These are phyloP conservation scores for Euphorbia schlechtendalii DNA, from an alignment of 441 rosid species.

Conservation along the genomic window DNA sequence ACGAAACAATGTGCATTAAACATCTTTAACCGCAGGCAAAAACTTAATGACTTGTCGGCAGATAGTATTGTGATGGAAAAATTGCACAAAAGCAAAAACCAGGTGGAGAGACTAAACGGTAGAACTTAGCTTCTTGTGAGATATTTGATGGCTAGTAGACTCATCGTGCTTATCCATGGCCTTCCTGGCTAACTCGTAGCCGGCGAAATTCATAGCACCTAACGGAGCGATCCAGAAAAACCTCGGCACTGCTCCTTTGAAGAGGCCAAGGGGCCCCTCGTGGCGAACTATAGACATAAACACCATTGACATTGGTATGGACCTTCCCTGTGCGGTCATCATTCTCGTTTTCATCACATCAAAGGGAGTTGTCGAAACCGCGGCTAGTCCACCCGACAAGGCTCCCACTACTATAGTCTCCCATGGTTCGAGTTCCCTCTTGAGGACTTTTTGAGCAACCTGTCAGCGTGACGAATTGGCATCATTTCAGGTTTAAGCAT, in stretches of 20 bases:
- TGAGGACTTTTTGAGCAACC: constrained; percentile 61
- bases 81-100: constrained; percentile 21
- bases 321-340: constrained; percentile 88
- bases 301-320: constrained; percentile 71
- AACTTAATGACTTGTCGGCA: constrained; percentile 32
- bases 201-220: constrained; percentile 99
- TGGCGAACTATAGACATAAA: constrained; percentile 62
- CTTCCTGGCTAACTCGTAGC: constrained; percentile 86
- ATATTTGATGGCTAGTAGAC: constrained; percentile 19
- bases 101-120: constrained; percentile 22
- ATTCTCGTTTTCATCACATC: constrained; percentile 98
- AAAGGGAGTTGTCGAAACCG: constrained; percentile 84
- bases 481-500: too few species aligned
- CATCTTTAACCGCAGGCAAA: background rate
- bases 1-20: background rate
- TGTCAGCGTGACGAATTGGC: constrained; percentile 15
- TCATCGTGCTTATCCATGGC: constrained; percentile 71
- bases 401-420: constrained; percentile 90
- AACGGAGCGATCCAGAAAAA: constrained; percentile 99
- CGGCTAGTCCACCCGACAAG: constrained; percentile 86
- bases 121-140: constrained; percentile 35
- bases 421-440: constrained; percentile 93
- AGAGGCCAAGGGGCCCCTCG: constrained; percentile 89
- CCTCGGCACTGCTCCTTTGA: constrained; percentile 90
- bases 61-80: constrained; percentile 24